Conservation (phyloP, 2,329 filamentous ascomycete genomes). For the Diplodia sapinea region DNA sequence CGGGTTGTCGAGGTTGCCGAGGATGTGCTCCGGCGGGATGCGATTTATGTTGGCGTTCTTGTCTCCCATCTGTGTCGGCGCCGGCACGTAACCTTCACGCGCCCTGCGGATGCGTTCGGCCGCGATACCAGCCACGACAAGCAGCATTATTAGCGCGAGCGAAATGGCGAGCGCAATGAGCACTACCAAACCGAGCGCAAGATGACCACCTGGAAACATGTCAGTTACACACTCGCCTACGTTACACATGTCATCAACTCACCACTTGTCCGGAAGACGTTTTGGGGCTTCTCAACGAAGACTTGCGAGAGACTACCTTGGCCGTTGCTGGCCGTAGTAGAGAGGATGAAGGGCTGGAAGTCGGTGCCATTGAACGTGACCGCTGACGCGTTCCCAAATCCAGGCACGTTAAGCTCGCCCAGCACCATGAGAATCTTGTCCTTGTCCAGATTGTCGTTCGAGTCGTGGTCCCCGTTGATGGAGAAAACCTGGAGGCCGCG, state of each 20-base stretch:
- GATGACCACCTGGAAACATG: conserved; percentile 15
- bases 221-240: conserved; percentile 1
- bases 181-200: conserved; percentile 78
- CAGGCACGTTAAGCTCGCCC: conserved; percentile 77
- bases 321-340: conserved; percentile 63
- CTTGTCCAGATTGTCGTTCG: conserved; percentile 66
- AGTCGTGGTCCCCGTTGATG: conserved; percentile 70
- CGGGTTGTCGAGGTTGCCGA: conserved; percentile 41
- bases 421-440: conserved; percentile 80
- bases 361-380: conserved; percentile 84
- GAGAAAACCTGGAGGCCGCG: conserved; percentile 82
- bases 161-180: conserved; percentile 81
- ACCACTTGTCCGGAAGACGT: conserved; percentile 73
- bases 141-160: conserved; percentile 75
- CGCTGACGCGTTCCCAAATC: conserved; percentile 81
- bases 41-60: conserved; percentile 56
- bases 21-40: conserved; percentile 56
- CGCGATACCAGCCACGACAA: conserved; percentile 76
- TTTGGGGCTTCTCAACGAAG: conserved; percentile 77
- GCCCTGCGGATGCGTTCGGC: conserved; percentile 78
- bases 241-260: conserved; percentile 46
- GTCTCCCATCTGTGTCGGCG: conserved; percentile 63
- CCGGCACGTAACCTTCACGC: conserved; percentile 80
- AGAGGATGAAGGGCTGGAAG: conserved; percentile 79
- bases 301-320: conserved; percentile 78